Base-by-base conservation (phyloP, 371 early-diverging fungal species). In the Blakeslea trispora region DNA sequence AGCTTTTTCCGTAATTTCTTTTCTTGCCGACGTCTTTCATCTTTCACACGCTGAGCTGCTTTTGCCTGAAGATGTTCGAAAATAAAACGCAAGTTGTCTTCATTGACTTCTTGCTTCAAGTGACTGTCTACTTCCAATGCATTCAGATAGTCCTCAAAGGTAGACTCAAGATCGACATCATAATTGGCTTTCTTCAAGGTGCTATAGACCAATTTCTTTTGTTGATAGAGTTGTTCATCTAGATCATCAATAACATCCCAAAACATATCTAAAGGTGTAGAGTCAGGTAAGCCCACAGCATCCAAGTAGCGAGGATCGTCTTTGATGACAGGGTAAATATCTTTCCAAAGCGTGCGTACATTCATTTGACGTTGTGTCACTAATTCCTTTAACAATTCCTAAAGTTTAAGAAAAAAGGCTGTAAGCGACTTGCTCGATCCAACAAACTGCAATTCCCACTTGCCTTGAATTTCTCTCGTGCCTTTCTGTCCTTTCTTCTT, bases 261-360 rank as follows among this genome's bases (percentile, higher is more conserved):
- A 64, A 95, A 95, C 53, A 97, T 62, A 46, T 97, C 96, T 48
- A 93, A 61, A 2, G 97, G 94, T 5, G 88, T 82, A 0, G 94
- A 93, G 8, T 94, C 96, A 1, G 86, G 78, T 53, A 91, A 85
- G 0, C 94, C 94, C 4, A 97, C 80, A 65, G 93, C 82, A n/a
- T 80, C 69, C 5, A 58, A 37, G 57, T 90, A 95, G 21, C 90
- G 75, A 18, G 75, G 64, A 57, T 95, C 91, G 3, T 84, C 75
- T 45, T 86, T 82, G 55, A 95, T 77, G 22, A 76, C 34, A 1
- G 92, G 90, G 60, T 88, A 90, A 9, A 95, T 74, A 35, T 94
- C 90, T 71, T 86, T 87, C 97, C 97, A 97, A 42, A 82, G 74
- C 5, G 89, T 81, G 21, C 77, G 77, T 11, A 89, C 85, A 62